Base-by-base conservation (phyloP, 805 yeast species). In the Candida sanyiensis region DNA sequence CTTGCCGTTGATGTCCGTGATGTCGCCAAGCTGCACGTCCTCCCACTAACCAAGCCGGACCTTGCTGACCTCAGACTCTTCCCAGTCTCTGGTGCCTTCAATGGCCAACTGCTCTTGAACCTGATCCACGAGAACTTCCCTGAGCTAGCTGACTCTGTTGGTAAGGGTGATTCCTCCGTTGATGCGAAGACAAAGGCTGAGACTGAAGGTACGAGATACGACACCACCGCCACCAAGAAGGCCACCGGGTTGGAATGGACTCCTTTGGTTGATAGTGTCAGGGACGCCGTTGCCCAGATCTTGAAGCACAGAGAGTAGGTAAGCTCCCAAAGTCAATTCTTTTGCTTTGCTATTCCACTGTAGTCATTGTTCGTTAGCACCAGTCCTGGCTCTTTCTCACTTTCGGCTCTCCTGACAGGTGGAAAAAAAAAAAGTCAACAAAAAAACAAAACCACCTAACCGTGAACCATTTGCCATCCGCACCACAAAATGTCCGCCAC, bases 21-120 rank as follows among this genome's bases (percentile, higher is more conserved):
- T 40, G 74, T 70, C 18, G 74, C 74, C 9, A 46, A 45, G 32
- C 65, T 72, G 15, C 76, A 70, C 50, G 40, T 69, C n/a, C 47
- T 55, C 23, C 71, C 70, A 4, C 54, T 67, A 21, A 51, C 46
- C 38, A 35, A 46, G 16, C 49, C 45, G 11, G 30, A 42, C 11
- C 38, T 50, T 13, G 46, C 46, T 16, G 51, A 48, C n/a, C 36
- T 56, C 46, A 57, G 72, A 42, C 48, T 64, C 15, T 44, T 52
- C 38, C 46, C 48, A 9, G 20, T 37, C 12, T 28, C 36, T 7
- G 35, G 34, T 15, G 33, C 40, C 16, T 43, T 50, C 42, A 38
- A 38, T 15, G 39, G 43, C 17, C 56, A 53, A 34, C 19, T 18
- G 1, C 26, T 57, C 6, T 37, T 55, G 19, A 36, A 49, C 32